These are phyloP conservation scores for Komagataella phaffii DNA, from an alignment of 805 yeast genomes.

Conservation along the genomic window DNA sequence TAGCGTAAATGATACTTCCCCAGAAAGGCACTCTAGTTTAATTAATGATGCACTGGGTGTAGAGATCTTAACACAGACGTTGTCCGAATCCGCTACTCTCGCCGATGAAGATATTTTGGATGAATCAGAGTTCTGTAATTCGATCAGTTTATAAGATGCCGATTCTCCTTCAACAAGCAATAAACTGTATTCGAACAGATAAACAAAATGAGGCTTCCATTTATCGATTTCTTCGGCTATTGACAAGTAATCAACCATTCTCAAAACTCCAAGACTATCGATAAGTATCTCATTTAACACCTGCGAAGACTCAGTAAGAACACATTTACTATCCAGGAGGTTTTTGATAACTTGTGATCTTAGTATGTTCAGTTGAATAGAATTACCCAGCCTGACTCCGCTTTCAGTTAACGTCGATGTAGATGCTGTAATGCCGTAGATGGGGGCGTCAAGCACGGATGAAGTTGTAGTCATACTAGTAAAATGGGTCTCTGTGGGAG, in stretches of 20 bases:
- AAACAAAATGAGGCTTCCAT: not conserved
- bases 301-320: not conserved
- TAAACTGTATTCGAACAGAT: not conserved
- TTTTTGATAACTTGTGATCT: not conserved
- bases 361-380: not conserved
- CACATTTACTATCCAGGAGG: not conserved
- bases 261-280: not conserved
- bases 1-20: not conserved
- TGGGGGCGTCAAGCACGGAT: not conserved
- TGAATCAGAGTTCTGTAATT: not conserved
- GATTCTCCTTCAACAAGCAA: not conserved
- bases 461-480: not conserved
- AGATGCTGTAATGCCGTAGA: not conserved
- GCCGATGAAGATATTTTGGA: not conserved
- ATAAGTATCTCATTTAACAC: not conserved
- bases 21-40: not conserved
- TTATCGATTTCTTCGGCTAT: not conserved
- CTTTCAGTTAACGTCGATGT: not conserved
- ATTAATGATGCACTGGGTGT: not conserved
- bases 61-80: not conserved
- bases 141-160: not conserved
- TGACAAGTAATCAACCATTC: not conserved
- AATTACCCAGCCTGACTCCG: not conserved
- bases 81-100: not conserved
- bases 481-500: not conserved